These are phyloP conservation scores for Erythrophleum fordii DNA, from an alignment of 306 rosid genomes.

Conservation along the genomic window DNA sequence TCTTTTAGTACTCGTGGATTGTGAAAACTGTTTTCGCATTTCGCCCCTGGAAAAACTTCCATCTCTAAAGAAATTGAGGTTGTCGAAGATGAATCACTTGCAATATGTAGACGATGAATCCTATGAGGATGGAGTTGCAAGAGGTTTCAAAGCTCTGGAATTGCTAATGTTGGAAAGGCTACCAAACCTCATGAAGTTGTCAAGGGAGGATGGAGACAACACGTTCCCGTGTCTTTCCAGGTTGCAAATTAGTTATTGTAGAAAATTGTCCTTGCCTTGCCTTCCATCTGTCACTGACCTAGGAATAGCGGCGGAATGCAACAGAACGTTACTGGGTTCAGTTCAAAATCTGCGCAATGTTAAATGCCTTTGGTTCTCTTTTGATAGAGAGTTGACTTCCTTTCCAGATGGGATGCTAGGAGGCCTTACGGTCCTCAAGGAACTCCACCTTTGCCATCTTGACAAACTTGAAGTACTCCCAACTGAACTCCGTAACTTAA, in stretches of 20 bases:
- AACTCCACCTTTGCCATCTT: not conserved
- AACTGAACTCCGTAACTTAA: not conserved
- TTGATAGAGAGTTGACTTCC: not conserved
- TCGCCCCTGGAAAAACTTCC: not conserved
- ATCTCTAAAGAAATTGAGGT: not conserved
- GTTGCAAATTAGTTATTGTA: not conserved
- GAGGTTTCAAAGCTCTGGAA: not conserved
- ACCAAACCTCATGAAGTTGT: not conserved
- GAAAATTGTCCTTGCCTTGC: not conserved
- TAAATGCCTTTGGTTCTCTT: not conserved
- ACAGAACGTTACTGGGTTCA: not conserved
- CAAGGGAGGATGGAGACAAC: not conserved
- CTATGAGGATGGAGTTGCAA: not conserved
- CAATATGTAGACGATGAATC: not conserved
- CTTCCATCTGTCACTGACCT: not conserved
- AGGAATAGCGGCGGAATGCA: not conserved
- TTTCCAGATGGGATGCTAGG: conserved; percentile 24
- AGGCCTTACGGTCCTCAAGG: conserved; percentile 24
- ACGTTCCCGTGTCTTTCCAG: not conserved
- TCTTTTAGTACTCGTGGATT: not conserved
- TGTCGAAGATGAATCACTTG: not conserved
- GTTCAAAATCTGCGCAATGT: conserved; percentile 9
- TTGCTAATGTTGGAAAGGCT: not conserved
- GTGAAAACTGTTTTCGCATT: not conserved
- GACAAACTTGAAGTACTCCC: conserved; percentile 23